phyloP scores from a whole-genome alignment of 2,329 filamentous ascomycete genomes.

The Chrysoporthe puriensis region DNA sequence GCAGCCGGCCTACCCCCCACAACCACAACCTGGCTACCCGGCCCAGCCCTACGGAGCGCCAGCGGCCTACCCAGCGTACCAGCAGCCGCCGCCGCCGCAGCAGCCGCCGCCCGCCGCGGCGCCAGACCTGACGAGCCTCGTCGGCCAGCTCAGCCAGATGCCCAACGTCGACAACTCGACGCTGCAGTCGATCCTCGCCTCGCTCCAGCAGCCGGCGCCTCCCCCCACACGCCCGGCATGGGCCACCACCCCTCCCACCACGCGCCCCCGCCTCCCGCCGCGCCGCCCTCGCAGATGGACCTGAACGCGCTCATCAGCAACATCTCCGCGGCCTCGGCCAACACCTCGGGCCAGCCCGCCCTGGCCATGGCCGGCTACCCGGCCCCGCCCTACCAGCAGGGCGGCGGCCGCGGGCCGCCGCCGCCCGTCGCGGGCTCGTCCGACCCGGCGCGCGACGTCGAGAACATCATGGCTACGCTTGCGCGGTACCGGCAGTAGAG shows the following conservation, averaged over 20 bases:
- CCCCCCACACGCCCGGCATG: conserved; percentile 13
- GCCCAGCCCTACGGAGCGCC: conserved; percentile 31
- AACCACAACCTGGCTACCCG: conserved; percentile 38
- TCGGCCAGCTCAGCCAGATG: conserved; percentile 65
- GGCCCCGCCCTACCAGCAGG: conserved; percentile 33
- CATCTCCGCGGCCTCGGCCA: conserved; percentile 35
- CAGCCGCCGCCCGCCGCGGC: conserved; percentile 36
- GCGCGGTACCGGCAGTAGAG: conserved; percentile 63
- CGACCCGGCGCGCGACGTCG: conserved; percentile 58
- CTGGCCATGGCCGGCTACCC: conserved; percentile 35
- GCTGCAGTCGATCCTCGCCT: conserved; percentile 71
- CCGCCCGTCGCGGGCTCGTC: conserved; percentile 34
- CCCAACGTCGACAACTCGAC: conserved; percentile 69
- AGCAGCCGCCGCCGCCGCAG: conserved; percentile 39
- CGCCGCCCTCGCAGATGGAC: conserved; percentile 43
- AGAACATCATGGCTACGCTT: conserved; percentile 76
- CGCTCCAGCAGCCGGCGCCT: conserved; percentile 49
- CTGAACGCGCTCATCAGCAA: conserved; percentile 52
- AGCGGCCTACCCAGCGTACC: conserved; percentile 35
- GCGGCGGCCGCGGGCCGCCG: conserved; percentile 35
- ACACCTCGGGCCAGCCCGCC: not conserved
- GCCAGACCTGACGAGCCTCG: conserved; percentile 63
- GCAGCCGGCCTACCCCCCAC: conserved; percentile 36
- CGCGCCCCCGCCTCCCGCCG: conserved; percentile 23
- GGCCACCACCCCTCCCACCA: conserved; percentile 13